Evolutionary conservation across 2,329 filamentous ascomycete genomes (phyloP).

Genomic region (Chaetoscypha palmicola): DNA sequence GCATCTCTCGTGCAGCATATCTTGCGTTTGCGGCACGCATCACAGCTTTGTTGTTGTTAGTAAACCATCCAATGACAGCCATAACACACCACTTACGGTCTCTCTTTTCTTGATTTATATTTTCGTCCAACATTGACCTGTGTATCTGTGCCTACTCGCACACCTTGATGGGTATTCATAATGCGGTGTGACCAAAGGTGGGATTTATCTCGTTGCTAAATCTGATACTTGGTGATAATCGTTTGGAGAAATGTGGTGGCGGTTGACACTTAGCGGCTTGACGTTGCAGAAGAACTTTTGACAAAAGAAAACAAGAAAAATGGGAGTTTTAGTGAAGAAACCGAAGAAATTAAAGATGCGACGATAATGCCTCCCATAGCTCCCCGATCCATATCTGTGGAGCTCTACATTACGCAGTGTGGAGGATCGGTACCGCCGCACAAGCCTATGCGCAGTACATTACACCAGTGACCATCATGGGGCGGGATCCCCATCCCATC

Average conservation of each 20-base stretch:
- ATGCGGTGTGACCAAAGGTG: slow-evolving; percentile 1
- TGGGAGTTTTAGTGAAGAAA: not conserved
- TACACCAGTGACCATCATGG: no score
- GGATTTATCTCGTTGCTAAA: no score
- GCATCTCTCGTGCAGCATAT: slow-evolving; percentile 26
- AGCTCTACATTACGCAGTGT: not conserved
- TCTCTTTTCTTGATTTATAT: slow-evolving; percentile 26
- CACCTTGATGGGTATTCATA: not conserved
- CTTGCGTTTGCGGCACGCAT: slow-evolving; percentile 25
- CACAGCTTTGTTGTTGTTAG: slow-evolving; percentile 17
- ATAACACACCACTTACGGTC: slow-evolving; percentile 18
- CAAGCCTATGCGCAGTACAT: not conserved
- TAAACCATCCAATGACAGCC: not conserved
- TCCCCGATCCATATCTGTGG: not conserved
- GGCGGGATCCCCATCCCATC: slow-evolving; percentile 5
- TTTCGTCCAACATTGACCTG: slow-evolving; percentile 22
- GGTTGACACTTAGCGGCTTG: not conserved
- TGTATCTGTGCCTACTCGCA: slow-evolving; percentile 1
- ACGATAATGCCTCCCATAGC: not conserved
- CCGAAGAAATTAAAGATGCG: not conserved
- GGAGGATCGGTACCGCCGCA: slow-evolving; percentile 1
- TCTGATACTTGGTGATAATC: not conserved
- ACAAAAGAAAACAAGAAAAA: not conserved
- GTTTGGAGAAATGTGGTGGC: no score
- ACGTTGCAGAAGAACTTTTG: not conserved